Base-by-base conservation (phyloP, 495 filamentous ascomycete genomes). In the Aspergillus biplanus region DNA sequence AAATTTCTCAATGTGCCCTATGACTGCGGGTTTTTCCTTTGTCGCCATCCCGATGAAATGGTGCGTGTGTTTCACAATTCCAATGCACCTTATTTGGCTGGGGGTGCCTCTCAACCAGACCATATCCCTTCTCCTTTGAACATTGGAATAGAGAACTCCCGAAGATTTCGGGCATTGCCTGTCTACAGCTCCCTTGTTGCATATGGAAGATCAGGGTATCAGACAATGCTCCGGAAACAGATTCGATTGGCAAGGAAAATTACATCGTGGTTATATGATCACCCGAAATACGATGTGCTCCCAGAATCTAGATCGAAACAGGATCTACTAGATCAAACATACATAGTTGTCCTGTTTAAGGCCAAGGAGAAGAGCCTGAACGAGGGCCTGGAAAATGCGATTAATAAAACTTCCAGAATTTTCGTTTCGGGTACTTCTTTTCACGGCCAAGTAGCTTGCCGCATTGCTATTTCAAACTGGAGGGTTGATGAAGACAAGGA, bases 1-100 rank as follows among this genome's bases (percentile, higher is more conserved):
- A 97, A 97, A 69, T 75, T 97, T 6, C 82, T 98, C n/a, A 97
- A 97, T 65, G 92, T 96, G 79, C 93, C 94, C 5, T 98, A 98
- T 64, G 94, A 98, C 73, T 93, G 86, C 65, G 94, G 94, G 13
- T 90, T 97, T 73, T 96, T 96, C 82, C 83, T 96, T 65, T 88
- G 85, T 65, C 86, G 87, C 8, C 79, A 90, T 57, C 75, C 83
- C 1, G 66, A 77, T 5, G 72, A 87, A 33, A 81, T 87, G 0
- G 73, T 74, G 11, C 74, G 85, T 5, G 90, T 92, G 2, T 96
- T 95, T 74, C 80, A 86, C 54, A 97, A 97, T 78, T 82, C 90
- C 21, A 93, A 92, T 69, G 93, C 93, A 5, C 90, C 90, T 0
- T 98, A 97, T 71, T 82, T 98, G 42, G 80, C 81, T 6, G 67